Evolutionary conservation across 2,329 filamentous ascomycete genomes (phyloP), one percentile per base, ranked within the genome.

Genomic region (Plenodomus biglobosus): DNA sequence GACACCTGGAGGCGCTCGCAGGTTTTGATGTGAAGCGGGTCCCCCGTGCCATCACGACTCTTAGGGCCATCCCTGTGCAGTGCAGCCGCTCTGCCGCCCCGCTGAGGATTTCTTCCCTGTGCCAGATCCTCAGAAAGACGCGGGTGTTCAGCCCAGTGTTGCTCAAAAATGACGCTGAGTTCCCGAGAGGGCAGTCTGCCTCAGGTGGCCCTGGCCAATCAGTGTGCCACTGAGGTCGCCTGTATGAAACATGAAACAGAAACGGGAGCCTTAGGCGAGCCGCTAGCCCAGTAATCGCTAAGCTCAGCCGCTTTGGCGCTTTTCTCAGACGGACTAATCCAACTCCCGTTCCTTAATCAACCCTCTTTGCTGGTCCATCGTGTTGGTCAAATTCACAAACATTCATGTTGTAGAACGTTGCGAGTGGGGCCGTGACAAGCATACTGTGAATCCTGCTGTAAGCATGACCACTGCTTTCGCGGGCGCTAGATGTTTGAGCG

Each of bases 261-360:
- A 58, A 58, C 59, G 55, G 40, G 48, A 42, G 34, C 44, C 46
- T 46, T 53, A 56, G 61, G 59, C 55, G 52, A 57, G 35, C n/a
- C 49, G 24, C 60, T 59, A 59, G 44, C 38, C 22, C 27, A 36
- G 38, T 11, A 40, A 51, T 38, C 41, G 55, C 44, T 46, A 59
- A 55, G 56, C 47, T 52, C 42, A 55, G 46, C 48, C 60, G 64
- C 59, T 59, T 53, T 59, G 59, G 64, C 65, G 64, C 56, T 4
- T 44, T 46, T 50, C 39, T 59, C 53, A 64, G 53, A 69, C 62
- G 40, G 48, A 56, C 62, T 63, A 61, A 58, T 43, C 53, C 56
- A 68, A 62, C 59, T 59, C 63, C 64, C 39, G 52, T 45, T 48
- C 61, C 61, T 68, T 63, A 59, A 68, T 66, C 58, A 54, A 58